Conservation (phyloP, 306 rosid genomes). For the Alnus rubra region DNA sequence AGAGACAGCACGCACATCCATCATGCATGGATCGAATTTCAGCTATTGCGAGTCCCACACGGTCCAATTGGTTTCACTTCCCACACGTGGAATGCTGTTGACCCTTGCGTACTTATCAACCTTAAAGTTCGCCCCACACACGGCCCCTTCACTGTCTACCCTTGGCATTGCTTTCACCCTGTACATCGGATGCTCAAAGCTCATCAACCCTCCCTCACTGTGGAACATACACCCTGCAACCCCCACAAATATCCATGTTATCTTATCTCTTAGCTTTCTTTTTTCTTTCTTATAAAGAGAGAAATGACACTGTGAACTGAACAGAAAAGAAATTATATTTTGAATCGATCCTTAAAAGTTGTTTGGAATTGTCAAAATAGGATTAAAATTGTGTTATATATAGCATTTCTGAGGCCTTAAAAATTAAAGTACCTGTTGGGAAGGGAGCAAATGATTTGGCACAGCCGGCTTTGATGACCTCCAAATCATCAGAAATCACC, state of each 20-base stretch:
- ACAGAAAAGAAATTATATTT: too few species aligned
- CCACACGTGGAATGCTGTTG: constrained; percentile 88
- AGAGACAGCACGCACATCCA: not conserved
- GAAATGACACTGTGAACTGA: too few species aligned
- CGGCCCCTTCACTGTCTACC: constrained; percentile 82
- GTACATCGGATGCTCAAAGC: constrained; percentile 98
- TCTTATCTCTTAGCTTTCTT: too few species aligned
- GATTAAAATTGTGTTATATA: too few species aligned
- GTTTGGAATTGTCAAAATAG: too few species aligned
- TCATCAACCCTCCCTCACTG: constrained; percentile 88
- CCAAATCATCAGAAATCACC: constrained; percentile 87
- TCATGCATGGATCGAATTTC: not conserved
- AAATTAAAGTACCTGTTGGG: constrained; percentile 62
- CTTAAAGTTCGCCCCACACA: constrained; percentile 95
- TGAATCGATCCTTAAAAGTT: too few species aligned
- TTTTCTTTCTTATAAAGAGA: too few species aligned
- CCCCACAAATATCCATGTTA: constrained; percentile 1
- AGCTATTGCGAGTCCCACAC: constrained; percentile 60
- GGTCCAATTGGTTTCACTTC: constrained; percentile 80
- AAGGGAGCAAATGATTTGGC: constrained; percentile 98
- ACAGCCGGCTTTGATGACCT: constrained; percentile 86
- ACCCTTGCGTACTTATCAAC: constrained; percentile 74
- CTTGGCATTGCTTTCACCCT: constrained; percentile 93
- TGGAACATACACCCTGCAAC: constrained; percentile 85
- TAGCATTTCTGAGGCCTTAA: not conserved